Conservation (phyloP, 345 rosid species). For the Rhizophora mangle region DNA sequence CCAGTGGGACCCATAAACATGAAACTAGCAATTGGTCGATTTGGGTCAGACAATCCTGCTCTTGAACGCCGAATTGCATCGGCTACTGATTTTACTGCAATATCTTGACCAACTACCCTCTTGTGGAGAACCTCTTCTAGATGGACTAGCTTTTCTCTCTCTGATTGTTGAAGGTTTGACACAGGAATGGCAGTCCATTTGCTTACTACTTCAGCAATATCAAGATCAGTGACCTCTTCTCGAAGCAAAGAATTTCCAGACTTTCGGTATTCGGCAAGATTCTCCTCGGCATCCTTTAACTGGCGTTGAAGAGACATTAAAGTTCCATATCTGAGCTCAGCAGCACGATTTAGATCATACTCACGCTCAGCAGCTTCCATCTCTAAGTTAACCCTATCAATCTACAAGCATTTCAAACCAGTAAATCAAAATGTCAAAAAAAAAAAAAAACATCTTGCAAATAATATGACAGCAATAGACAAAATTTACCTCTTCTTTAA, state of each 20-base stretch:
- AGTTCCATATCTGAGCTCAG: conserved; percentile 91
- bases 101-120: conserved; percentile 92
- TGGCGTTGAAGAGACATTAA: conserved; percentile 81
- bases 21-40: conserved; percentile 90
- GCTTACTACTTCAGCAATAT: conserved; percentile 90
- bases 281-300: conserved; percentile 80
- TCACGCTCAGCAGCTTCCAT: conserved; percentile 98
- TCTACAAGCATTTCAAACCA: conserved; percentile 39
- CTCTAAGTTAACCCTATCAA: conserved; percentile 84
- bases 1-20: conserved; percentile 99
- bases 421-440: conserved; percentile 5
- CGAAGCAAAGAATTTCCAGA: conserved; percentile 75
- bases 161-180: conserved; percentile 91
- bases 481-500: conserved; percentile 76
- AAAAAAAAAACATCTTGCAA: neutral
- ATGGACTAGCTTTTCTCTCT: conserved; percentile 76
- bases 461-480: neutral
- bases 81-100: conserved; percentile 92
- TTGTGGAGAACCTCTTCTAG: conserved; percentile 84
- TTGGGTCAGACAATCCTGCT: conserved; percentile 96
- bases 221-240: conserved; percentile 88
- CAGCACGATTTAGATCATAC: conserved; percentile 76
- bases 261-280: conserved; percentile 59
- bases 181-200: conserved; percentile 98
- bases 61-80: conserved; percentile 92